Evolutionary conservation across 106 monocot species (phyloP), one percentile per base, ranked within the genome.

Genomic region (Cymbidium sinense): DNA sequence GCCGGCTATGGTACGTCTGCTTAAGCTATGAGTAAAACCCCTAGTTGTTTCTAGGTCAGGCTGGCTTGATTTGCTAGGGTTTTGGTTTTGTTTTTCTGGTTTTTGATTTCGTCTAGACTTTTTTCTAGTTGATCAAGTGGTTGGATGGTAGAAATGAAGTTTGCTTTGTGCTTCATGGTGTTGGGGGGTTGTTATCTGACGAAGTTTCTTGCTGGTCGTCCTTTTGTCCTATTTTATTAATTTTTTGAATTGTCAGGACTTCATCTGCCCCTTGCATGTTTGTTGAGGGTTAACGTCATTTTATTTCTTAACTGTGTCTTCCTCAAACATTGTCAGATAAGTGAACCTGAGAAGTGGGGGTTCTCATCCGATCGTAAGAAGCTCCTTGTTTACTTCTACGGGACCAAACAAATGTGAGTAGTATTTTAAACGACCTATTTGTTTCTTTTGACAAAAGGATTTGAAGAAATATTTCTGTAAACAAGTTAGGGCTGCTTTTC

Each of bases 371-470:
- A 83, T 77, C 87, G 84, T 52, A 99, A 92, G 79, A 99, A 99
- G 75, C 37, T 99, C 58, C 88, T 99, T 30, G 98, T 99, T 37
- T 99, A 87, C 83, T 99, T 99, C 77, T 99, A 94, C 77, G 98
- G 98, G 43, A 99, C 98, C 51, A 86, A 99, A 80, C 94, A 99
- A 85, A 99, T 99, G 98, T 99, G 75, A 99, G 98, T 87, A 28
- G 31, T 61, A 5, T 43, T 10, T n/a, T 70, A 30, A 34, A 29
- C 50, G 11, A 76, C 36, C 13, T 39, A 5, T 20, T 19, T 44
- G 52, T 43, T 70, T 25, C 20, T 13, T 75, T 71, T 77, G 2
- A 5, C 15, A 7, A n/a, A 37, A 71, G 21, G 35, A 37, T 30
- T 67, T 30, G 7, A 25, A 25, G 25, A 28, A 25, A 28, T 28